Percentiles rank a stretch among this genome's conserved stretches.
These are phyloP conservation scores for Cryphonectria carpinicola DNA, from an alignment of 2,329 filamentous ascomycete genomes.

Conservation along the genomic window DNA sequence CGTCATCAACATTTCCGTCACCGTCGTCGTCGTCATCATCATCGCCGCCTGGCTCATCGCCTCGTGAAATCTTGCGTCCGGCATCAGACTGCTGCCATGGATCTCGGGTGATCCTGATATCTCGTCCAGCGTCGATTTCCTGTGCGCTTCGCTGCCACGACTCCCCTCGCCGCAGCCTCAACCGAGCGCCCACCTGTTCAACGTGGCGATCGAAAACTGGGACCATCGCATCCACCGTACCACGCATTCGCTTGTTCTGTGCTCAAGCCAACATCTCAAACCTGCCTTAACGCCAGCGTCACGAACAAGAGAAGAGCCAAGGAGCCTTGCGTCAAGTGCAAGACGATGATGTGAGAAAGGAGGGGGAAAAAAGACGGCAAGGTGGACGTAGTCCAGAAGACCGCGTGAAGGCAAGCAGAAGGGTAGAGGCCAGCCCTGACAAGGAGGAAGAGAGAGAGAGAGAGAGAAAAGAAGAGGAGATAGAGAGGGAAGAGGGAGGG, in stretches of 20 bases:
- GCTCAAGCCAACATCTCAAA: conserved; percentile 27
- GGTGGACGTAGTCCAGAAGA: background rate
- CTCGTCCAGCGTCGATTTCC: background rate
- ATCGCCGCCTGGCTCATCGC: conserved; percentile 1
- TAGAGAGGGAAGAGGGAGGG: conserved; percentile 1
- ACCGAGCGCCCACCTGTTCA: conserved; percentile 4
- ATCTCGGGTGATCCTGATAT: background rate
- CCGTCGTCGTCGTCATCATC: conserved; percentile 11
- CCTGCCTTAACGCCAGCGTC: conserved; percentile 27
- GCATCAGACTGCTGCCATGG: background rate
- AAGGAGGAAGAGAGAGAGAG: conserved; percentile 4
- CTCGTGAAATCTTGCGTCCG: conserved; percentile 10
- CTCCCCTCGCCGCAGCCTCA: conserved; percentile 2
- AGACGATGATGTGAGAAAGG: background rate
- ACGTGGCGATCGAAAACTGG: conserved; percentile 21
- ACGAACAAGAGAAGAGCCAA: conserved; percentile 6
- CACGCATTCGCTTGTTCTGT: conserved; percentile 18
- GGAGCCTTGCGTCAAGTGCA: background rate
- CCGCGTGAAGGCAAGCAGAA: conserved; percentile 2
- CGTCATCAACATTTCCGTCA: conserved; percentile 2
- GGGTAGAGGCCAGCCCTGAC: conserved; percentile 28
- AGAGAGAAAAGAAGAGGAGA: background rate
- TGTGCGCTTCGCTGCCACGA: conserved; percentile 16
- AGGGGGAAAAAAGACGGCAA: background rate
- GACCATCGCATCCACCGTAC: conserved; percentile 26